These are phyloP conservation scores for Hanseniaspora clermontiae DNA, from an alignment of 805 yeast species.

Conservation along the genomic window DNA sequence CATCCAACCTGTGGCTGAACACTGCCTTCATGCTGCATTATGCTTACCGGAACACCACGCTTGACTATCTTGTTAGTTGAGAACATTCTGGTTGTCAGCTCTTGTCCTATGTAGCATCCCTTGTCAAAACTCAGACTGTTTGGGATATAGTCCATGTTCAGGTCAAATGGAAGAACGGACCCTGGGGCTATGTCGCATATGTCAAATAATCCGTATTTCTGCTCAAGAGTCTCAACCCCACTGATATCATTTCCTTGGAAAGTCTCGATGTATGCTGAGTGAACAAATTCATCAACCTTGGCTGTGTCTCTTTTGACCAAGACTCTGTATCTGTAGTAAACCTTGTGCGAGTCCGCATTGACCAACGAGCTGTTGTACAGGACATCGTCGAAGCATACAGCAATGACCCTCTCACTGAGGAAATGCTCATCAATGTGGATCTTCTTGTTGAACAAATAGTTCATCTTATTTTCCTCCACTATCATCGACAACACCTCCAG, in stretches of 20 bases:
- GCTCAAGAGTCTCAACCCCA: neutral
- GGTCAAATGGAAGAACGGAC: conserved; percentile 61
- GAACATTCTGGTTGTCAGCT: conserved; percentile 75
- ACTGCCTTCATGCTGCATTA: conserved; percentile 3
- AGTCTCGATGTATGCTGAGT: neutral
- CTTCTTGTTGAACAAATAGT: conserved; percentile 1
- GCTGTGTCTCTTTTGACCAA: neutral
- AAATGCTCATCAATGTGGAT: conserved; percentile 1
- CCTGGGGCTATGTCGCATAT: neutral
- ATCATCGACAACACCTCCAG: conserved; percentile 1
- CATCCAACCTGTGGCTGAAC: conserved; percentile 14
- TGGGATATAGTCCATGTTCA: conserved; percentile 58
- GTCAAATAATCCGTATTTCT: conserved; percentile 1
- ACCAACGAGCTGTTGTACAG: neutral
- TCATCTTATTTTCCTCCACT: conserved; percentile 22
- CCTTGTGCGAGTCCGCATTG: neutral
- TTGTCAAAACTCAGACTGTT: conserved; percentile 74
- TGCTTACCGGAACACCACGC: conserved; percentile 58
- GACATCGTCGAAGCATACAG: conserved; percentile 7
- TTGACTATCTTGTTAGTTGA: conserved; percentile 76
- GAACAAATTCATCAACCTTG: neutral
- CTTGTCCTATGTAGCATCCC: conserved; percentile 97
- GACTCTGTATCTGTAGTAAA: conserved; percentile 1
- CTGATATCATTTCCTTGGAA: neutral
- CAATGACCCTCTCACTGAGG: neutral